Evolutionary conservation across 768 basidiomycete genomes (phyloP).

Genomic region (Pulveroboletus sp.): DNA sequence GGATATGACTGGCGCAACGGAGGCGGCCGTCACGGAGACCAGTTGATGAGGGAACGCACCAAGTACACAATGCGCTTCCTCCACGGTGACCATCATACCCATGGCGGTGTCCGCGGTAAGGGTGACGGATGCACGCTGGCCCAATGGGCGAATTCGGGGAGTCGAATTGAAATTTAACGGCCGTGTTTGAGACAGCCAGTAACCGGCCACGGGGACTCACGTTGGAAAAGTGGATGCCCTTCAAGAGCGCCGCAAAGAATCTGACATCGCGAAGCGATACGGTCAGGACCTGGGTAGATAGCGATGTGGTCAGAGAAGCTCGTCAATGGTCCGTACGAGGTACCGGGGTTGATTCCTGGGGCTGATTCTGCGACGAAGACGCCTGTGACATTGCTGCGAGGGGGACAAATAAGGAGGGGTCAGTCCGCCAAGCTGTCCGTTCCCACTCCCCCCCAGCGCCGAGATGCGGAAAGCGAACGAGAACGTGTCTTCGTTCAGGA

Average conservation of each 20-base stretch:
- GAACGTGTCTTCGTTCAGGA: neutral
- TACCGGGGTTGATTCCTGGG: slow-evolving; percentile 24
- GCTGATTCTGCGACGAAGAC: slow-evolving; percentile 15
- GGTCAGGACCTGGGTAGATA: slow-evolving; percentile 45
- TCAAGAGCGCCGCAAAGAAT: slow-evolving; percentile 70
- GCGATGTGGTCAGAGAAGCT: slow-evolving; percentile 2
- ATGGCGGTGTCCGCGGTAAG: slow-evolving; percentile 61
- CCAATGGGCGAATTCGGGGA: slow-evolving; percentile 4
- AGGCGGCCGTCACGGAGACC: slow-evolving; percentile 2
- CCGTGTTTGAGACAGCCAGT: neutral
- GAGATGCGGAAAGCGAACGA: neutral
- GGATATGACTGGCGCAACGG: neutral
- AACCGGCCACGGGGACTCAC: slow-evolving; percentile 40
- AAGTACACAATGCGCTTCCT: slow-evolving; percentile 77
- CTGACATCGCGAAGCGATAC: slow-evolving; percentile 79
- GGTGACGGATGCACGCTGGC: slow-evolving; percentile 68
- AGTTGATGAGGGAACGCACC: slow-evolving; percentile 43
- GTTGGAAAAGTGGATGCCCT: slow-evolving; percentile 76
- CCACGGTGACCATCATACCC: slow-evolving; percentile 76
- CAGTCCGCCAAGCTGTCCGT: no score
- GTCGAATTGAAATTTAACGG: slow-evolving; percentile 4
- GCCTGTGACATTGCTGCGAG: slow-evolving; percentile 18
- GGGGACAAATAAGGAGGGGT: no score
- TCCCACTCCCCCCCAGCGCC: neutral
- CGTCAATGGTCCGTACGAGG: neutral